Base-by-base conservation (phyloP, 1,284 basidiomycete species). In the Phenoliferia sp. region DNA sequence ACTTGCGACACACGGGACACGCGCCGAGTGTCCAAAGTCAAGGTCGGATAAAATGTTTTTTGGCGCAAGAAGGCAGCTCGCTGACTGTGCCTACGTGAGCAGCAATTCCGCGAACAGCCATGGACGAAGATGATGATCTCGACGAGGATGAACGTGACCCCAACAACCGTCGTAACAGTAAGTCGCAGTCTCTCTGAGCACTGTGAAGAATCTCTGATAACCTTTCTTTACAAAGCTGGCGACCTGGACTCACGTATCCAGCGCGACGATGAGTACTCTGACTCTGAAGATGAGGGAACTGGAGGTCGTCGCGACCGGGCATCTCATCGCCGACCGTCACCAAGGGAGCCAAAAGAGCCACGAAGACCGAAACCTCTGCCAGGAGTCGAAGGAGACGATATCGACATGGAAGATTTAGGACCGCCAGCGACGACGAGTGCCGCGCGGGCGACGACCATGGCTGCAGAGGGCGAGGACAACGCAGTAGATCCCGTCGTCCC, bases 1-100 rank as follows among this genome's bases (percentile, higher is more conserved):
- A 95, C 74, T 79, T 98, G 70, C 83, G 92, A 69, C 87, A 90
- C 70, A 85, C 88, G 64, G 89, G 88, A 9, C 90, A 90, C 1
- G 92, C 93, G 17, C 94, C 94, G 0, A 89, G 92, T 77, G 89
- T 95, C 7, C 93, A 94, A 74, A 52, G 48, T 22, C 48, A 52
- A 22, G 48, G 48, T 52, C 7, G 9, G 48, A 7, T 26, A 15
- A 44, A 12, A 12, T 12, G 22, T 19, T 7, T 52, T 6, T 88
- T 93, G 86, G 83, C 86, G 75, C 87, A 92, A 91, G 76, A 62
- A n/a, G n/a, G 83, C 78, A 4, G 29, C 2, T 16, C 17, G n/a
- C 9, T 39, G 31, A 33, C 28, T n/a, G 5, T 2, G 33, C 10
- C 26, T 31, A 33, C 28, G 34, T 3, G 48, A 28, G 60, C 66